Conservation (phyloP, 176 grass and related monocot species). For the Oryza nivara region DNA sequence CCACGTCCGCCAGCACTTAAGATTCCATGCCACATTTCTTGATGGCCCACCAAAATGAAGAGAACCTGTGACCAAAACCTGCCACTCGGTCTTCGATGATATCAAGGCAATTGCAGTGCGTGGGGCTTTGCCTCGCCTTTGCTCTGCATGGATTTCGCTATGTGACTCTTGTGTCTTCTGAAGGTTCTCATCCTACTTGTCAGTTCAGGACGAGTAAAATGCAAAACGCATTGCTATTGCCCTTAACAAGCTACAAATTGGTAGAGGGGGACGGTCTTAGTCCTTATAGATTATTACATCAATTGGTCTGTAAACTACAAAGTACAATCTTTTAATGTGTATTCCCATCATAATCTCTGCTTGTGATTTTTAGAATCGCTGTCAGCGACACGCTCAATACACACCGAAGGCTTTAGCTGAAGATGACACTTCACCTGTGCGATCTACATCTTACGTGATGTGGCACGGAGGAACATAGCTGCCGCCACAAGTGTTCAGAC, state of each 20-base stretch:
- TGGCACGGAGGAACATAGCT: constrained; percentile 9
- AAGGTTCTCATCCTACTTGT: too few relatives aligned
- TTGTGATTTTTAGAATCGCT: neutral
- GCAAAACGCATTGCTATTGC: too few relatives aligned
- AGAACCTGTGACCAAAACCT: too few relatives aligned
- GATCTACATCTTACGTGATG: neutral
- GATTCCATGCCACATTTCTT: too few relatives aligned
- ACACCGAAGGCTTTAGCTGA: constrained; percentile 6
- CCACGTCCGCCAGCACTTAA: too few relatives aligned
- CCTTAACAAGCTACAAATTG: neutral
- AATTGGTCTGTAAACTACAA: neutral
- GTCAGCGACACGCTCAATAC: neutral
- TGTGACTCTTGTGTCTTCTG: too few relatives aligned
- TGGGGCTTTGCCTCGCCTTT: too few relatives aligned
- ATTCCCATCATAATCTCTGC: neutral
- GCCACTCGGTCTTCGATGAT: too few relatives aligned
- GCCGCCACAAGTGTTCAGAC: neutral
- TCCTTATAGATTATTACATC: neutral
- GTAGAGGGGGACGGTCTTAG: neutral
- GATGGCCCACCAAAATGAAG: too few relatives aligned
- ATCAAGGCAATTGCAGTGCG: too few relatives aligned
- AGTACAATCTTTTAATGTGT: neutral
- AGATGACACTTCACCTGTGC: neutral
- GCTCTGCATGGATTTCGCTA: too few relatives aligned
- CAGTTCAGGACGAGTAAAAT: too few relatives aligned